A percentile compares a stretch with the other conserved stretches of the same genome.
phyloP scores from a whole-genome alignment of 2,329 filamentous ascomycete species.

The Penicillium sp. region DNA sequence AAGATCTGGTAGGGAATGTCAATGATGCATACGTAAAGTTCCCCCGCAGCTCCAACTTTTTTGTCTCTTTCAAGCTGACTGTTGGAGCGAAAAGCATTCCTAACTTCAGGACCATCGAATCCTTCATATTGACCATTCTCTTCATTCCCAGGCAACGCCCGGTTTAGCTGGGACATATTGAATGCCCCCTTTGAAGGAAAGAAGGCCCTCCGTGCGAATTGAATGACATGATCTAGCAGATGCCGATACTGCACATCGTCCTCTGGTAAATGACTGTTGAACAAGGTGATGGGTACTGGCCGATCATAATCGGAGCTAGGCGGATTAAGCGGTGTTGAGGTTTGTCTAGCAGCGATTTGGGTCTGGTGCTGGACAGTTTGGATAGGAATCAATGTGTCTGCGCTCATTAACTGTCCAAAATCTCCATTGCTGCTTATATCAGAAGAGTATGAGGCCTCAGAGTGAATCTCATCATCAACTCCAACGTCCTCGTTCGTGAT shows the following conservation, averaged over 20 bases:
- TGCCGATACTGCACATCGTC: background rate
- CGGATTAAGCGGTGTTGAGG: background rate
- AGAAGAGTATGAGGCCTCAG: background rate
- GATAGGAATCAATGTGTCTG: background rate
- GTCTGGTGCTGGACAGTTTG: background rate
- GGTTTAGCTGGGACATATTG: background rate
- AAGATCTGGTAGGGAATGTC: background rate
- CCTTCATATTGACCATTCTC: background rate
- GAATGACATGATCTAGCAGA: background rate
- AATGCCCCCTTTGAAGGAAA: slow-evolving; percentile 1
- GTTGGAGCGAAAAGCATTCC: background rate
- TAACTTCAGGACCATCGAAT: background rate
- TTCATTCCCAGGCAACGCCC: background rate
- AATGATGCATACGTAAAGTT: slow-evolving; percentile 6
- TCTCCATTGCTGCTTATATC: background rate
- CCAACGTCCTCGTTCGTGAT: background rate
- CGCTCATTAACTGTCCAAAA: background rate
- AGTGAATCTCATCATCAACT: background rate
- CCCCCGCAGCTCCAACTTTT: slow-evolving; percentile 6
- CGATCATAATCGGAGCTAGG: background rate
- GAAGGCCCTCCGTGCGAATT: background rate
- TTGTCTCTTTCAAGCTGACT: slow-evolving; percentile 2
- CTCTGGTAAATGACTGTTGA: background rate
- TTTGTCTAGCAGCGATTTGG: background rate
- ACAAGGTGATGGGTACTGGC: background rate